Base-by-base conservation (phyloP, 306 rosid species). In the Lathyrus tuberosus region DNA sequence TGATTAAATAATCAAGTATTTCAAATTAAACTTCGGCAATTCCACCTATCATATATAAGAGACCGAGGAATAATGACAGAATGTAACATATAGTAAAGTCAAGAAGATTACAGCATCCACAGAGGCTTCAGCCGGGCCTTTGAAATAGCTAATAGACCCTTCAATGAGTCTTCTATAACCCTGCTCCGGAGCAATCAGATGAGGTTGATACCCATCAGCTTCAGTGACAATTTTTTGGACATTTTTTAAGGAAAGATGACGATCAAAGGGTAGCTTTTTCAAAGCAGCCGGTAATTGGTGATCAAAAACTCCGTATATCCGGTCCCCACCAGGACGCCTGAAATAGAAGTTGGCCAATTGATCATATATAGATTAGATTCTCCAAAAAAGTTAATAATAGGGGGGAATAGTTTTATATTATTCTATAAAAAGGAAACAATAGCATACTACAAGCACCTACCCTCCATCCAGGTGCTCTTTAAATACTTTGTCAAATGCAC, bases 141-240 rank as follows among this genome's bases (percentile, higher is more conserved):
- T 95, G 82, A 95, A 95, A 76, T 84, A 91, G 77, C 94, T 74
- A 3, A 95, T 95, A 73, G 97, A 89, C 75, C 96, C 91, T 33
- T 95, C 99, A 79, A 95, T 91, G 70, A 95, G 97, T 76, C 97
- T 91, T 78, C 97, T 83, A 74, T 95, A 95, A 62, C 99, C 99
- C 85, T 95, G 99, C 66, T 95, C 99, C 40, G 99, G 99, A 75
- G 99, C 99, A 78, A 95, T 91, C 79, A 95, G 86, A 78, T 95
- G 99, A 62, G 99, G 99, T 51, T 95, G 99, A 79, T 95, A 95
- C 43, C 99, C 99, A 82, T 95, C 99, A 66, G 99, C 99, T 86
- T 95, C 97, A 26, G 89, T 75, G 58, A 95, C 99, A 74, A 95
- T 84, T 80, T 83, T 91, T 74, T 95, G 97, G 79, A 95, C 97